Conservation (phyloP, 176 grass and related monocot genomes). For the Oryza meridionalis region DNA sequence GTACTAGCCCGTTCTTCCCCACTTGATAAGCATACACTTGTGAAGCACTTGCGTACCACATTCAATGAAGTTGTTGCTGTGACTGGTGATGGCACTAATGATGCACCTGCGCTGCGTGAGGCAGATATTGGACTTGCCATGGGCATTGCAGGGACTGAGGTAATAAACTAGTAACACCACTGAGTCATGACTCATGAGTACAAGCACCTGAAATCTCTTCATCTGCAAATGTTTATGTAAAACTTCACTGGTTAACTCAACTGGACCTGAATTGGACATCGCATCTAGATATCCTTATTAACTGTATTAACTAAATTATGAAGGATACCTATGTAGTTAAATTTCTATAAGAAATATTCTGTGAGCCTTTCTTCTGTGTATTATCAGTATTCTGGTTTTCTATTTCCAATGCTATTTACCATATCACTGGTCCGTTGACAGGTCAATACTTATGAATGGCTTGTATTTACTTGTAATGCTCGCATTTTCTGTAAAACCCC, state of each 20-base stretch:
- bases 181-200: neutral
- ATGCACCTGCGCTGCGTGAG: slow-evolving; percentile 88
- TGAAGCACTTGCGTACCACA: slow-evolving; percentile 67
- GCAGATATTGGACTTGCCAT: slow-evolving; percentile 99
- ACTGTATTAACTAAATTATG: neutral
- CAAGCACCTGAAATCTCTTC: neutral
- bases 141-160: slow-evolving; percentile 96
- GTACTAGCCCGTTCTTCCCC: slow-evolving; percentile 88
- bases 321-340: neutral
- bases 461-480: neutral
- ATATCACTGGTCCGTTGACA: neutral
- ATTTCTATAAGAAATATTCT: neutral
- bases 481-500: neutral
- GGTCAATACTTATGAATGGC: neutral
- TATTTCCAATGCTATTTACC: slow-evolving; percentile 13
- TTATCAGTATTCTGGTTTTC: neutral
- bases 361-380: neutral
- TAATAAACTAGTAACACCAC: slow-evolving; percentile 56
- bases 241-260: neutral
- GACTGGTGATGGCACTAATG: slow-evolving; percentile 98
- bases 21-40: slow-evolving; percentile 80
- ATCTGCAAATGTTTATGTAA: neutral
- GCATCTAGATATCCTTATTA: neutral
- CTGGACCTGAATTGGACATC: slow-evolving; percentile 1
- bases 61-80: slow-evolving; percentile 93